These are phyloP conservation scores for Fusarium beomiforme DNA, from an alignment of 2,329 filamentous ascomycete species.

Conservation along the genomic window DNA sequence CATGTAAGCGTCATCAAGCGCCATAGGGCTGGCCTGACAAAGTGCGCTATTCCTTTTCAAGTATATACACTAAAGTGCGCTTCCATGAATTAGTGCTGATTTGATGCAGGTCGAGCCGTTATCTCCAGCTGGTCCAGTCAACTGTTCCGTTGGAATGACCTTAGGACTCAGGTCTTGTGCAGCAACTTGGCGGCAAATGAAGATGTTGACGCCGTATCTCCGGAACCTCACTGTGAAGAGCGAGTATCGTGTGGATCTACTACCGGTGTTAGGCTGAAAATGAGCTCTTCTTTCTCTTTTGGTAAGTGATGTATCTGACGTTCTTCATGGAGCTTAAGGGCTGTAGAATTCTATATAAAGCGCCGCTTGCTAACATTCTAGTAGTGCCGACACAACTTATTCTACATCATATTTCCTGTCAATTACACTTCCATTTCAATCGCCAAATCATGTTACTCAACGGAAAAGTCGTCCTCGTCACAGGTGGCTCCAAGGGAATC, in stretches of 20 bases:
- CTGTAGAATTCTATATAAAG: background rate
- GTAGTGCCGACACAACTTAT: accelerated
- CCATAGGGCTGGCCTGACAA: background rate
- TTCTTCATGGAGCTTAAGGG: too few species aligned
- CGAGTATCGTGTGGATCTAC: too few species aligned
- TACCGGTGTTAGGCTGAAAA: too few species aligned
- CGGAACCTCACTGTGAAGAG: too few species aligned
- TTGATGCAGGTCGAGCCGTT: background rate
- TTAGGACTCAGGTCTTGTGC: too few species aligned
- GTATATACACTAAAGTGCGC: background rate
- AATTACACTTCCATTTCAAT: accelerated
- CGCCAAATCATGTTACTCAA: background rate
- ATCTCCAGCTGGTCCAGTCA: background rate
- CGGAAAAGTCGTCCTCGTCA: background rate
- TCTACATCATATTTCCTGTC: accelerated
- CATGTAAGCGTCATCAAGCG: background rate
- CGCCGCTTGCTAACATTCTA: too few species aligned
- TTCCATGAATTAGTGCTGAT: background rate
- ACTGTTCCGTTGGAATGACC: background rate
- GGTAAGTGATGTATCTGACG: too few species aligned
- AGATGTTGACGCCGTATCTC: too few species aligned
- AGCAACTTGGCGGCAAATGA: too few species aligned
- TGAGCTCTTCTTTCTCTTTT: too few species aligned
- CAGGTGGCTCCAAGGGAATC: slow-evolving; percentile 5
- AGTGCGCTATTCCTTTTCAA: background rate